Percentiles rank a stretch among this genome's conserved stretches.
phyloP scores from a whole-genome alignment of 1,284 basidiomycete species.

The Papiliotrema flavescens region DNA sequence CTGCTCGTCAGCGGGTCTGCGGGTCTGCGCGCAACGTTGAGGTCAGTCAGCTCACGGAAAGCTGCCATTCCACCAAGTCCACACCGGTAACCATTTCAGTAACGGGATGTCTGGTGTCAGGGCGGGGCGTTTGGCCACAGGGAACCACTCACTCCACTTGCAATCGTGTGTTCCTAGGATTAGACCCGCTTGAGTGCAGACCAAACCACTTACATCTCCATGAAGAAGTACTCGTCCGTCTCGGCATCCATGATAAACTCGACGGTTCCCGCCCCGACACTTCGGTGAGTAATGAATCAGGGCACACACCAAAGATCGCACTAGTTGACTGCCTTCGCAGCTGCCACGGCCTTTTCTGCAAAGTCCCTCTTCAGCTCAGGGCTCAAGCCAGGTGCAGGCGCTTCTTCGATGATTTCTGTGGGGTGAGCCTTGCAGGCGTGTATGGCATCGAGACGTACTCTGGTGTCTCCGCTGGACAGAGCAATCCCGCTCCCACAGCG shows the following conservation, averaged over 20 bases:
- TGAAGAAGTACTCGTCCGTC: conserved; percentile 78
- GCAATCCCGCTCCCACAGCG: conserved; percentile 90
- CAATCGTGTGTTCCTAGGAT: conserved; percentile 76
- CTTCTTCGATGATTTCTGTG: conserved; percentile 55
- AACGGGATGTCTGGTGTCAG: conserved; percentile 64
- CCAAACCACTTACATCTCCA: conserved; percentile 70
- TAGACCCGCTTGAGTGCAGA: not conserved
- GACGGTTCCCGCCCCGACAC: conserved; percentile 82
- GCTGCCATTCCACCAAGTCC: conserved; percentile 91
- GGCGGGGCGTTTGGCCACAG: not conserved
- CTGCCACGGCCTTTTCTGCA: conserved; percentile 81
- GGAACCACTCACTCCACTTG: conserved; percentile 65
- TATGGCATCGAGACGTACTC: conserved; percentile 47
- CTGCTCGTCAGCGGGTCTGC: conserved; percentile 49
- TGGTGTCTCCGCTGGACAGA: conserved; percentile 91
- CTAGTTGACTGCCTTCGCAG: conserved; percentile 84
- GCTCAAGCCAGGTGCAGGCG: conserved; percentile 83
- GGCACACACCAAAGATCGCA: conserved; percentile 8
- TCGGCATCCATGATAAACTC: conserved; percentile 93
- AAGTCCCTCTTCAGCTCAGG: conserved; percentile 71
- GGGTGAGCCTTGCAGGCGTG: not conserved
- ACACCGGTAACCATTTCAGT: conserved; percentile 92
- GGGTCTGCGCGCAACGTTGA: too few relatives aligned
- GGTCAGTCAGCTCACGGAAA: conserved; percentile 57
- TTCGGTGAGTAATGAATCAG: conserved; percentile 4